A percentile compares a stretch with the other conserved stretches of the same genome.
Evolutionary conservation across 305 asterid species (phyloP).

Genomic region (Fraxinus floribunda): DNA sequence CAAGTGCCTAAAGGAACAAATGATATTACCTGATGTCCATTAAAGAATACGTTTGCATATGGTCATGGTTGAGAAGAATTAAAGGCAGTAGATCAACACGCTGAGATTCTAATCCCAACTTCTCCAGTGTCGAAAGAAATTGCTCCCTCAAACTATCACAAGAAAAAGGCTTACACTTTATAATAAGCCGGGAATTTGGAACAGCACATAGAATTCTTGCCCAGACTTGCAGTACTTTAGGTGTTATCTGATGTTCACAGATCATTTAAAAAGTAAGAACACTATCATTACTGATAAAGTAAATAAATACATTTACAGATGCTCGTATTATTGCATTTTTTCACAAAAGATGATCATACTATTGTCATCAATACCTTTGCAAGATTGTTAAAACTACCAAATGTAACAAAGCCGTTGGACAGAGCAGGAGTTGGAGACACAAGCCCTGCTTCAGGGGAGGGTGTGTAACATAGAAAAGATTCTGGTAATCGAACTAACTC

Average conservation of each 20-base stretch:
- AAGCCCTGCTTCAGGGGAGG: conserved; percentile 97
- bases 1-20: conserved; percentile 12
- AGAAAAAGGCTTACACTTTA: conserved; percentile 96
- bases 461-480: conserved; percentile 92
- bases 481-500: conserved; percentile 80
- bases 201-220: conserved; percentile 91
- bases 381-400: conserved; percentile 98
- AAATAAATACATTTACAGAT: neutral
- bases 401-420: conserved; percentile 87
- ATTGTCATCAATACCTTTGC: conserved; percentile 69
- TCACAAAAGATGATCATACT: neutral
- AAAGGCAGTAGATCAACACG: conserved; percentile 97
- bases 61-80: conserved; percentile 97
- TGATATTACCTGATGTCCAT: conserved; percentile 90
- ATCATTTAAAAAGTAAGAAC: conserved; percentile 22
- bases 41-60: conserved; percentile 97
- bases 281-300: conserved; percentile 2
- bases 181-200: conserved; percentile 92
- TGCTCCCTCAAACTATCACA: conserved; percentile 90
- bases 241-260: conserved; percentile 68
- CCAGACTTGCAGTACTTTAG: conserved; percentile 96
- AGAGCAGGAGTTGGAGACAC: conserved; percentile 82
- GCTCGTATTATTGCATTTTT: neutral
- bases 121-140: conserved; percentile 73
- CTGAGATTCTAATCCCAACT: conserved; percentile 87